Conservation (phyloP, 805 yeast genomes). For the Candida loeiensis region DNA sequence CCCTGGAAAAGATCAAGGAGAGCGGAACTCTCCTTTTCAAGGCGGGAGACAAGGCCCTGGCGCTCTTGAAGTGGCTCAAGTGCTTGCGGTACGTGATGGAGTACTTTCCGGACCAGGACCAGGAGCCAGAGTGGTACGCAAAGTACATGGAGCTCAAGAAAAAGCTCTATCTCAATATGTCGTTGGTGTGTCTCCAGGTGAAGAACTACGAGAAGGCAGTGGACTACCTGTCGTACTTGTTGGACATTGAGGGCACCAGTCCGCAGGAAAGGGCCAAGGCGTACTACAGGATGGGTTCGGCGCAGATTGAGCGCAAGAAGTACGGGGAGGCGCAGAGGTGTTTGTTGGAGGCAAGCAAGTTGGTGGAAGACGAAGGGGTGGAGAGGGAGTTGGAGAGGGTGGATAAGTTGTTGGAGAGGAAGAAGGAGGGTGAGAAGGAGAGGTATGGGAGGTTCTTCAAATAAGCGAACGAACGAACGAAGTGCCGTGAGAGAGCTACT, state of each 20-base stretch:
- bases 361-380: slow-evolving; percentile 48
- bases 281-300: slow-evolving; percentile 50
- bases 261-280: slow-evolving; percentile 54
- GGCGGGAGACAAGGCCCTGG: slow-evolving; percentile 45
- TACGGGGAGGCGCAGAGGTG: slow-evolving; percentile 48
- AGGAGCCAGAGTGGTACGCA: slow-evolving; percentile 48
- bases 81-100: slow-evolving; percentile 69
- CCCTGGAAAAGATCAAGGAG: slow-evolving; percentile 55
- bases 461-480: neutral
- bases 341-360: slow-evolving; percentile 40
- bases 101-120: slow-evolving; percentile 65
- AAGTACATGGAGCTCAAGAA: slow-evolving; percentile 51
- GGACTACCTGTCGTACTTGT: slow-evolving; percentile 51
- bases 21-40: slow-evolving; percentile 64
- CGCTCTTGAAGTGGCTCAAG: slow-evolving; percentile 62
- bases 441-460: slow-evolving; percentile 62
- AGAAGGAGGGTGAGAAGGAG: slow-evolving; percentile 49
- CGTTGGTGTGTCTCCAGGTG: slow-evolving; percentile 50
- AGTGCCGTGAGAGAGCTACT: neutral
- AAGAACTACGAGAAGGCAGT: slow-evolving; percentile 47
- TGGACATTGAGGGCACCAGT: slow-evolving; percentile 45
- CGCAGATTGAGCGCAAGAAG: slow-evolving; percentile 42
- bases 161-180: slow-evolving; percentile 56
- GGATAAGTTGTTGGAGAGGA: slow-evolving; percentile 23
- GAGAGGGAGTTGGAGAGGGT: slow-evolving; percentile 40